These are phyloP conservation scores for Hyphochytrium catenoides DNA, from an alignment of 352 stramenopile species.

Conservation along the genomic window DNA sequence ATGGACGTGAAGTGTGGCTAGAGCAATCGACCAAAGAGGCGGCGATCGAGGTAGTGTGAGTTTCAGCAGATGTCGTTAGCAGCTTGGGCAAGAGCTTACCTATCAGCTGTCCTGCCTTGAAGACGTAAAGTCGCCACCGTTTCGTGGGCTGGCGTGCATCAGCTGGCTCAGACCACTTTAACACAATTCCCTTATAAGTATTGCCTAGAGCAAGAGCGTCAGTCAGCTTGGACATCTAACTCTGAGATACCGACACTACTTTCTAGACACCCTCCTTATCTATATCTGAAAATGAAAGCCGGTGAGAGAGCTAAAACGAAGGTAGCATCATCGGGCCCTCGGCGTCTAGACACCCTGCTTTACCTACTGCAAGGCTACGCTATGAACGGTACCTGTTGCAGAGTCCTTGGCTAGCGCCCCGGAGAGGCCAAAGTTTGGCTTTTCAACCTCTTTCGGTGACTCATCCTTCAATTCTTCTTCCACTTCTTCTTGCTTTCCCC, in stretches of 20 bases:
- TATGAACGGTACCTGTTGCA: too few species aligned
- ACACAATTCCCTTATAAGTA: slow-evolving; percentile 81
- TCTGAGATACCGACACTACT: too few species aligned
- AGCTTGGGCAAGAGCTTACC: slow-evolving; percentile 14
- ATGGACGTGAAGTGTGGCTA: slow-evolving; percentile 80
- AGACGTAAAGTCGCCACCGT: slow-evolving; percentile 90
- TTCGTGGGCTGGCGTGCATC: slow-evolving; percentile 72
- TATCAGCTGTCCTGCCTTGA: slow-evolving; percentile 65
- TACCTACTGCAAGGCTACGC: too few species aligned
- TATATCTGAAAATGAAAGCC: too few species aligned
- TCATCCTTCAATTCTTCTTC: slow-evolving; percentile 12
- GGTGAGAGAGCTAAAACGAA: too few species aligned
- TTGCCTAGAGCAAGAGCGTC: too few species aligned
- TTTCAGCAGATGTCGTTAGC: neutral
- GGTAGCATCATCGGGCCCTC: too few species aligned
- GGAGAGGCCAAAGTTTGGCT: slow-evolving; percentile 91
- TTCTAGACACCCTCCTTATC: too few species aligned
- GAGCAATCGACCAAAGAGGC: neutral
- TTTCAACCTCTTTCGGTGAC: slow-evolving; percentile 28
- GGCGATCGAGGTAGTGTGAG: neutral
- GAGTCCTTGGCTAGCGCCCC: slow-evolving; percentile 85
- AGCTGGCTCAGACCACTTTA: slow-evolving; percentile 91
- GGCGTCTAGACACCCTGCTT: too few species aligned
- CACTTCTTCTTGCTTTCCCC: slow-evolving; percentile 24
- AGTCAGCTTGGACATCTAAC: too few species aligned